Base-by-base conservation (phyloP, 305 asterid species). In the Fraxinus sp. region DNA sequence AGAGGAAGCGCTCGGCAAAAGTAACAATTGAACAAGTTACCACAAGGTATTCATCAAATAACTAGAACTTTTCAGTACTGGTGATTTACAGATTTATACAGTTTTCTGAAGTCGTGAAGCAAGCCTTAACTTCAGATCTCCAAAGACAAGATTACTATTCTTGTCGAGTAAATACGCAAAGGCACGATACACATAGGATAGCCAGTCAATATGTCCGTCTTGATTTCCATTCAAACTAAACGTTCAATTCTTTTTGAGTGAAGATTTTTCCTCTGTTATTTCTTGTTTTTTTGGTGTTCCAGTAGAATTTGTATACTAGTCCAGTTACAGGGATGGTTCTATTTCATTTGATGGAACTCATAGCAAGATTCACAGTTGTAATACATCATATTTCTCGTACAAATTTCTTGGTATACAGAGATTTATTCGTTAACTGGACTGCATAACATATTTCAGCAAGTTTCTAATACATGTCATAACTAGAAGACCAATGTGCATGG, bases 1-100 rank as follows among this genome's bases (percentile, higher is more conserved):
- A 91, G 90, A 90, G 85, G 86, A 94, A 92, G 91, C 97, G 87
- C 70, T 79, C 78, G 18, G 52, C 92, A 28, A 92, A 88, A 87
- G 88, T 30, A 72, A 24, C 83, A 46, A 93, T 91, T 1, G 91
- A 91, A 7, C 92, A 82, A 44, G 82, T 59, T 52, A 83, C 93
- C 7, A 77, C 83, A 5, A 90, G 88, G 82, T 88, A 75, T 74
- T 33, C 83, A 14, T 16, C 62, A 16, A 59, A 52, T 22, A 59
- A 33, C 37, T 73, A 87, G 78, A 76, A 83, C 57, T 77, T 36
- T 79, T 20, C 57, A 6, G 28, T 81, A 11, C 13, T 0, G 10
- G 8, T 6, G 11, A 49, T n/a, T 10, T 16, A 70, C 44, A 57
- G 77, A 35, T 74, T 18, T 44, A 62, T 81, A 71, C 41, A 35